Evolutionary conservation across 2,329 filamentous ascomycete species (phyloP).

Genomic region (Hypoxylon sp.): DNA sequence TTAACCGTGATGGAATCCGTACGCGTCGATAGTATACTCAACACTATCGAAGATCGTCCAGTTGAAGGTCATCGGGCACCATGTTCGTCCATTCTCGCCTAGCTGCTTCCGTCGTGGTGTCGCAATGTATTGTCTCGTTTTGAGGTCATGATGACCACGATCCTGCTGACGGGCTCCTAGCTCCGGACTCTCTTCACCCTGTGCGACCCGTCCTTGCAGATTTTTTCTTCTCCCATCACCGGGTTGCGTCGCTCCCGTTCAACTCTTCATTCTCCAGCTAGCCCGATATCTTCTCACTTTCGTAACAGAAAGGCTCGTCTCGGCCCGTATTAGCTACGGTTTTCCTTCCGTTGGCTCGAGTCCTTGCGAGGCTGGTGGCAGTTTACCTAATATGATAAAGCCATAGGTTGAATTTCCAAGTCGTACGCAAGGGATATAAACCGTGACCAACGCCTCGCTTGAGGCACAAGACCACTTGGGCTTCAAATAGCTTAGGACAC

Average conservation of each 20-base stretch:
- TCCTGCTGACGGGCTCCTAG: constrained; percentile 23
- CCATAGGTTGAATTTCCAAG: constrained; percentile 14
- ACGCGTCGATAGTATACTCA: constrained; percentile 5
- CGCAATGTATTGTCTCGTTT: constrained; percentile 29
- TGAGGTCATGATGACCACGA: constrained; percentile 16
- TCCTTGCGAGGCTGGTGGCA: constrained; percentile 12
- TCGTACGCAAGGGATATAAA: constrained; percentile 12
- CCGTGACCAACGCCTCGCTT: constrained; percentile 35
- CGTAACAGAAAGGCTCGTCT: constrained; percentile 22
- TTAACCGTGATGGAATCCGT: constrained; percentile 11
- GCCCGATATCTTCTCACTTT: constrained; percentile 18
- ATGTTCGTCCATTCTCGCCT: constrained; percentile 18
- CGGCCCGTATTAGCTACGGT: constrained; percentile 8
- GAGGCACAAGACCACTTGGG: constrained; percentile 24
- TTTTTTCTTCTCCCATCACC: constrained; percentile 9
- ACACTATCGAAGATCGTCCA: constrained; percentile 23
- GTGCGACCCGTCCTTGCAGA: constrained; percentile 14
- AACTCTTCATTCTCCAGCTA: constrained; percentile 21
- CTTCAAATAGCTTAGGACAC: constrained; percentile 14
- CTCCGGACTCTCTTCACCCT: constrained; percentile 16
- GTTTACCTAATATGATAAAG: constrained; percentile 24
- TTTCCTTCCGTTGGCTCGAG: constrained; percentile 16
- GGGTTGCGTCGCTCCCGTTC: constrained; percentile 14
- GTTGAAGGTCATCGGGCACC: constrained; percentile 25
- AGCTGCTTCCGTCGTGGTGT: constrained; percentile 16